Base-by-base conservation (phyloP, 495 filamentous ascomycete genomes). In the Tuber calosporum region DNA sequence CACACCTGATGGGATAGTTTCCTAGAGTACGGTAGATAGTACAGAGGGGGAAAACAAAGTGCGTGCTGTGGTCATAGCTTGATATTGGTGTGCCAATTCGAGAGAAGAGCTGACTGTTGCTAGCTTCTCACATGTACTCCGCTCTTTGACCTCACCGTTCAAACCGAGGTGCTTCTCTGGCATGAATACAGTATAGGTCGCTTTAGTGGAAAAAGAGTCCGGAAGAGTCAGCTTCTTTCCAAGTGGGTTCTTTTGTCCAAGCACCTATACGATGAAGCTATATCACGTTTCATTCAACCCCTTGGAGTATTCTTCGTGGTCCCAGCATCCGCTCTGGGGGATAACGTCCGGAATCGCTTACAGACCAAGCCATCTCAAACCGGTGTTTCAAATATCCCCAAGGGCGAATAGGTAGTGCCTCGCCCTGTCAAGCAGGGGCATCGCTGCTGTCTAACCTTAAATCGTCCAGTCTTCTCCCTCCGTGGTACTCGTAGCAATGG, bases 371-470 rank as follows among this genome's bases (percentile, higher is more conserved):
- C 77, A 78, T 77, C 76, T 78, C 76, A 78, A 78, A 78, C 76
- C 40, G 73, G 76, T 34, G 76, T 78, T 78, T 78, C 76, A 78
- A 78, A 62, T 30, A 26, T 30, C 26, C 53, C 76, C 70, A 73
- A 77, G 71, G 73, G 73, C 70, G 70, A 73, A 71, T 70, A 71
- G 74, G 70, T 77, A 30, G 53, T 62, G 26, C 53, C 53, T 62
- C n/a, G 26, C 53, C 68, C 71, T 77, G 74, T 68, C 68, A 78
- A 71, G 76, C 67, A 77, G 67, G 76, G 76, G 70, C 76, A 78
- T 73, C 74, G 73, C 76, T 71, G 75, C 74, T 62, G n/a, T 62
- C n/a, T 77, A 78, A 78, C 76, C 74, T 78, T 78, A 78, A 78
- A 78, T 78, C 67, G 53, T 78, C 77, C 76, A 77, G 73, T 77